These are phyloP conservation scores for Apiotrichum brassicae DNA, from an alignment of 1,284 basidiomycete genomes.

Conservation along the genomic window DNA sequence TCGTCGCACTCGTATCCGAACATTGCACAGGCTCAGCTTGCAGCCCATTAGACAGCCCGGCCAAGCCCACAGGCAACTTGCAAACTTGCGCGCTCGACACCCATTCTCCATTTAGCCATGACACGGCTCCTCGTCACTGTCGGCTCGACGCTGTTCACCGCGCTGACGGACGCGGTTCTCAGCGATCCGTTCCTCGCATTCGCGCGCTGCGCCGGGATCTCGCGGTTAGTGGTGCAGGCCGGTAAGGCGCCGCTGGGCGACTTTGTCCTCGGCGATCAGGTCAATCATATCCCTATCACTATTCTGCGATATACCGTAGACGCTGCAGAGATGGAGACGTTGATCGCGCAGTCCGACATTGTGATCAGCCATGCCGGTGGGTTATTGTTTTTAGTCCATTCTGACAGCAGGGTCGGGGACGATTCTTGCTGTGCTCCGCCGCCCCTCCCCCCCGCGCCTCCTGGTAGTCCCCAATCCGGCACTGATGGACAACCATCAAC, in stretches of 20 bases:
- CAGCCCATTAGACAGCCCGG: too few relatives aligned
- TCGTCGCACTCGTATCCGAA: too few relatives aligned
- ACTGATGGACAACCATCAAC: slow-evolving; percentile 88
- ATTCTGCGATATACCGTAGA: slow-evolving; percentile 64
- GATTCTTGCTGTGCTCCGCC: slow-evolving; percentile 76
- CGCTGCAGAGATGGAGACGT: slow-evolving; percentile 52
- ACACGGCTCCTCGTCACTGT: slow-evolving; percentile 68
- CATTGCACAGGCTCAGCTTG: too few relatives aligned
- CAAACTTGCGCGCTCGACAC: too few relatives aligned
- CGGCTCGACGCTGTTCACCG: slow-evolving; percentile 78
- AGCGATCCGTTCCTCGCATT: slow-evolving; percentile 54
- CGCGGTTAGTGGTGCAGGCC: slow-evolving; percentile 62
- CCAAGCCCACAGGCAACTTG: too few relatives aligned
- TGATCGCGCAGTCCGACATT: slow-evolving; percentile 62
- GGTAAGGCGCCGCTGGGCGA: slow-evolving; percentile 56
- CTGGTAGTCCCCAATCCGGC: slow-evolving; percentile 85
- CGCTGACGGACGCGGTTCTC: slow-evolving; percentile 61
- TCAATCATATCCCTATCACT: too few relatives aligned
- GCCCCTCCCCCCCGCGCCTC: slow-evolving; percentile 57
- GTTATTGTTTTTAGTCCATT: slow-evolving; percentile 19
- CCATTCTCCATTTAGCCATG: background rate
- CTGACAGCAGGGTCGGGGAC: slow-evolving; percentile 73
- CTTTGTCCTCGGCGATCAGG: too few relatives aligned
- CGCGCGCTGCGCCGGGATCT: slow-evolving; percentile 56
- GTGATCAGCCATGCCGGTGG: slow-evolving; percentile 90